These are phyloP conservation scores for Nannochloris sp. DNA, from an alignment of 139 green algal genomes.

Conservation along the genomic window DNA sequence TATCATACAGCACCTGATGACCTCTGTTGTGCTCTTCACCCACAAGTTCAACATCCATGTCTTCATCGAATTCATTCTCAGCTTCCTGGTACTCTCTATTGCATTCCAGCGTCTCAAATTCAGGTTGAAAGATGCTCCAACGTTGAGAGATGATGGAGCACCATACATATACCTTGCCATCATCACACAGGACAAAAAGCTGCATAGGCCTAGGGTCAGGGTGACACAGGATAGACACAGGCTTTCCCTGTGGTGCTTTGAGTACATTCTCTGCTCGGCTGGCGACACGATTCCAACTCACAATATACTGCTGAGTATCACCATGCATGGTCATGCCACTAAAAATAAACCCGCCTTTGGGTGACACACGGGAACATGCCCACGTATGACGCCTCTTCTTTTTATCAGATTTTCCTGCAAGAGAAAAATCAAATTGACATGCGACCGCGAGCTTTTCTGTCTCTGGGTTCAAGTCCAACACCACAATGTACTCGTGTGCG, in stretches of 20 bases:
- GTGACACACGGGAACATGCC: too few species aligned
- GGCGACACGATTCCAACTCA: too few species aligned
- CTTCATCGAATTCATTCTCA: slow-evolving; percentile 11
- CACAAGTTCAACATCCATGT: too few species aligned
- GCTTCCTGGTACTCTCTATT: slow-evolving; percentile 35
- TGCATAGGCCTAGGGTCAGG: slow-evolving; percentile 43
- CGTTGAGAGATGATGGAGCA: slow-evolving; percentile 63
- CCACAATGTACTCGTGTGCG: too few species aligned
- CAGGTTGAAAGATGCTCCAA: slow-evolving; percentile 90
- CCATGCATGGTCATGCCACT: too few species aligned
- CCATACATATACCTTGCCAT: slow-evolving; percentile 71
- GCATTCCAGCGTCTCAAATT: slow-evolving; percentile 85
- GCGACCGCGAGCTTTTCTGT: too few species aligned
- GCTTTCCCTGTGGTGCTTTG: not conserved
- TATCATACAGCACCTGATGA: too few species aligned
- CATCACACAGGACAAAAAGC: slow-evolving; percentile 43
- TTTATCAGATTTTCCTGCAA: not conserved
- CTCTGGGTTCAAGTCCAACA: too few species aligned
- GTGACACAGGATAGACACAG: slow-evolving; percentile 67
- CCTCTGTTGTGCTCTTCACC: too few species aligned
- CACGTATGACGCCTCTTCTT: not conserved
- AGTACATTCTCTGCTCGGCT: not conserved
- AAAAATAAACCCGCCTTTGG: too few species aligned
- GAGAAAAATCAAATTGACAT: not conserved
- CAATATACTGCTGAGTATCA: too few species aligned